Evolutionary conservation across 345 rosid genomes (phyloP).

Genomic region (Jatropha curcas): DNA sequence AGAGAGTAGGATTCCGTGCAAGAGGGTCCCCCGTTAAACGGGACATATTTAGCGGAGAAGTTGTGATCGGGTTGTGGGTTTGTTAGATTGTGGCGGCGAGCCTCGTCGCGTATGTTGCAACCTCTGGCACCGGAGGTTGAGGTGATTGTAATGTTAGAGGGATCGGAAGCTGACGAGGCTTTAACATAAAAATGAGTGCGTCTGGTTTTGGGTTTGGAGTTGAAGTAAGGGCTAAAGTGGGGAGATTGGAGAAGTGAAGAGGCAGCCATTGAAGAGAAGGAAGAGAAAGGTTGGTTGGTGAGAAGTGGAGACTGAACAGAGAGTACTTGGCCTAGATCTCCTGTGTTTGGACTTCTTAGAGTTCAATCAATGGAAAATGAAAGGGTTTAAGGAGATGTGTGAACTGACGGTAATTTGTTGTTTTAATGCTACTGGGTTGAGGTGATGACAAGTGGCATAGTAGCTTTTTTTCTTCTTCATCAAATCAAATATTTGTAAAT

Average conservation of each 20-base stretch:
- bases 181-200: not conserved
- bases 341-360: too few species aligned
- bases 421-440: not conserved
- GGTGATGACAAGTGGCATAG: not conserved
- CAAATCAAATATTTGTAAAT: too few species aligned
- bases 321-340: too few species aligned
- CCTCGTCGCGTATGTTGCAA: constrained; percentile 51
- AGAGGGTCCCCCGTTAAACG: constrained; percentile 41
- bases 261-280: constrained; percentile 34
- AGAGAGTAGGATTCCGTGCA: constrained; percentile 27
- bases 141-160: constrained; percentile 11
- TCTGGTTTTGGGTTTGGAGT: not conserved
- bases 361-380: too few species aligned
- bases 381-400: not conserved
- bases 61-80: constrained; percentile 21
- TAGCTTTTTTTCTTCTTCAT: not conserved
- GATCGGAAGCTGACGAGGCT: constrained; percentile 9
- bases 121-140: constrained; percentile 15
- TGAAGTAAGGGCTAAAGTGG: not conserved
- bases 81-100: constrained; percentile 40
- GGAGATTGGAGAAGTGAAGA: constrained; percentile 18
- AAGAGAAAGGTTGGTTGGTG: not conserved
- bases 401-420: not conserved
- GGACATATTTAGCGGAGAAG: constrained; percentile 60
- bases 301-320: not conserved